phyloP scores from a whole-genome alignment of 495 filamentous ascomycete species.

The Ramalina intermedia region DNA sequence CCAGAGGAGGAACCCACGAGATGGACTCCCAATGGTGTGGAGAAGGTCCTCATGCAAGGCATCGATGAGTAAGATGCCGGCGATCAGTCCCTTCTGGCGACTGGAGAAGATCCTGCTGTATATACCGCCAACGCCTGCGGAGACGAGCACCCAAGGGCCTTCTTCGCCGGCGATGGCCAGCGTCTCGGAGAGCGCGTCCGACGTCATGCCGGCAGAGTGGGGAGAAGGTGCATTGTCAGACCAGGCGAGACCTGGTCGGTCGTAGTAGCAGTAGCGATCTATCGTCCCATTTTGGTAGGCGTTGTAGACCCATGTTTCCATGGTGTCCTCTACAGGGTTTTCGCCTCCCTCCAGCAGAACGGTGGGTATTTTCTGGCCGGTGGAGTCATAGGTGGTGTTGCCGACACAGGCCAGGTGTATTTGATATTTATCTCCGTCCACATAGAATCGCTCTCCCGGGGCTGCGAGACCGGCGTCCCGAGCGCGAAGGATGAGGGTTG shows the following conservation, averaged over 20 bases:
- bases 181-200: conserved; percentile 73
- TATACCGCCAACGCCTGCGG: conserved; percentile 66
- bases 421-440: conserved; percentile 67
- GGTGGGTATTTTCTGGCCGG: conserved; percentile 44
- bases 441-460: conserved; percentile 58
- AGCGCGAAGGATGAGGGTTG: conserved; percentile 61
- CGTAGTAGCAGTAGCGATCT: conserved; percentile 83
- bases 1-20: conserved; percentile 75
- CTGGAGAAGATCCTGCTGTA: conserved; percentile 82
- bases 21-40: conserved; percentile 43
- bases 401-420: conserved; percentile 79
- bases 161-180: conserved; percentile 65
- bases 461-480: conserved; percentile 56
- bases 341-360: conserved; percentile 75
- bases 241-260: conserved; percentile 80
- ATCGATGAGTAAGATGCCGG: conserved; percentile 75
- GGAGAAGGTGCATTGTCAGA: conserved; percentile 91
- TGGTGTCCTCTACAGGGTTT: conserved; percentile 54
- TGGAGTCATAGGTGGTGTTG: conserved; percentile 33
- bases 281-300: conserved; percentile 62
- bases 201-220: conserved; percentile 77
- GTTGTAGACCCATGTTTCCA: conserved; percentile 42
- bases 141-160: conserved; percentile 66
- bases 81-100: conserved; percentile 54
- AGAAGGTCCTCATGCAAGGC: conserved; percentile 77